phyloP scores from a whole-genome alignment of 768 basidiomycete genomes.

The Serendipita indica region DNA sequence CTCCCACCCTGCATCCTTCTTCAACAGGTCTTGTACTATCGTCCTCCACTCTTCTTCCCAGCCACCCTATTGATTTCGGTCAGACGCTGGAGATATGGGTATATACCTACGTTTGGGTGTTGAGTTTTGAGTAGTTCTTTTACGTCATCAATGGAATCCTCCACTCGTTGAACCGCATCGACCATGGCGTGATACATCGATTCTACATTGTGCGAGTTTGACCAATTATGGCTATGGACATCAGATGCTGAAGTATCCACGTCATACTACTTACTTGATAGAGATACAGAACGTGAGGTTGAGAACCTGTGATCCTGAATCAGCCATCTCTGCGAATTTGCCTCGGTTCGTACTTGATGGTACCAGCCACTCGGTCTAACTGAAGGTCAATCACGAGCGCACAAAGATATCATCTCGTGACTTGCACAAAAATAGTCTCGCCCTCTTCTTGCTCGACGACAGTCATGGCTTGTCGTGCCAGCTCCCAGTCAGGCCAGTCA shows the following conservation, averaged over 20 bases:
- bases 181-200: slow-evolving; percentile 14
- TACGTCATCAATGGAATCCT: slow-evolving; percentile 14
- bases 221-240: slow-evolving; percentile 13
- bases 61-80: background rate
- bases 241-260: background rate
- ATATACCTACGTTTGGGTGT: background rate
- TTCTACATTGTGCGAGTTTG: slow-evolving; percentile 15
- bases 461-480: slow-evolving; percentile 9
- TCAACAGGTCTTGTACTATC: slow-evolving; percentile 14
- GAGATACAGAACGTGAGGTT: slow-evolving; percentile 12
- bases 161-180: slow-evolving; percentile 11
- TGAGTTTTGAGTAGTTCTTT: slow-evolving; percentile 10
- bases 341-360: slow-evolving; percentile 11
- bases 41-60: slow-evolving; percentile 15
- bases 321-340: background rate
- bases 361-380: slow-evolving; percentile 16
- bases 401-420: background rate
- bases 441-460: slow-evolving; percentile 13
- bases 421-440: slow-evolving; percentile 13
- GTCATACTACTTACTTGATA: slow-evolving; percentile 11
- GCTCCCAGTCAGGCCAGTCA: slow-evolving; percentile 10
- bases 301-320: slow-evolving; percentile 11
- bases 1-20: slow-evolving; percentile 16
- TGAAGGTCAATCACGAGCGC: background rate
- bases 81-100: background rate